Conservation (phyloP, 306 rosid species). For the Lathyrus oleraceus region DNA sequence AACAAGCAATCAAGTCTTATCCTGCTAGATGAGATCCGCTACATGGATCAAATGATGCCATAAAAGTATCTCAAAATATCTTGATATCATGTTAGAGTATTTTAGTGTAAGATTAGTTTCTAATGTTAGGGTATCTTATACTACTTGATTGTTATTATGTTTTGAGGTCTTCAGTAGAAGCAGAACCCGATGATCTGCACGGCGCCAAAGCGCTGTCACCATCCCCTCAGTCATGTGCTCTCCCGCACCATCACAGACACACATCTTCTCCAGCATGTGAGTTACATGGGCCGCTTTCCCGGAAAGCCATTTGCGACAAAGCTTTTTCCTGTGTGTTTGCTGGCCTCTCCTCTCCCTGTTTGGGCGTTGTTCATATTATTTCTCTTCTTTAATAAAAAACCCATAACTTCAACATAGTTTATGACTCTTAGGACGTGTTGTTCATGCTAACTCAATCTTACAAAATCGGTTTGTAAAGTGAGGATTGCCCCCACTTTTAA, state of each 20-base stretch:
- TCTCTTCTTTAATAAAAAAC: background rate
- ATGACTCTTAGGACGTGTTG: background rate
- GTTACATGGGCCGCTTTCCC: background rate
- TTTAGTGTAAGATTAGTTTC: background rate
- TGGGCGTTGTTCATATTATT: background rate
- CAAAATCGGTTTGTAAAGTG: no score
- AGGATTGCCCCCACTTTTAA: no score
- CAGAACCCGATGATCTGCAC: background rate
- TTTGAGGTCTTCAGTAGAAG: background rate
- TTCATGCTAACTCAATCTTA: no score
- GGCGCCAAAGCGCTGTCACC: background rate
- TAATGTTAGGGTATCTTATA: background rate
- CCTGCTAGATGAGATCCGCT: background rate
- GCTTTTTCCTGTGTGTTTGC: background rate
- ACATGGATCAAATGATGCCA: background rate
- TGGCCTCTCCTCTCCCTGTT: background rate
- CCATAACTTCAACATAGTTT: background rate
- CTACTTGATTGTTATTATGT: background rate
- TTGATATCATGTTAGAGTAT: background rate
- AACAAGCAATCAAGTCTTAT: background rate
- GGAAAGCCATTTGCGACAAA: background rate
- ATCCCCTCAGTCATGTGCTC: background rate
- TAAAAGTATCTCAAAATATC: background rate
- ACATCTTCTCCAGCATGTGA: background rate
- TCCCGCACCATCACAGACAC: background rate